Percentiles rank a stretch among this genome's conserved stretches.
Conservation (phyloP, 495 filamentous ascomycete genomes). For the Aspergillus steynii region DNA sequence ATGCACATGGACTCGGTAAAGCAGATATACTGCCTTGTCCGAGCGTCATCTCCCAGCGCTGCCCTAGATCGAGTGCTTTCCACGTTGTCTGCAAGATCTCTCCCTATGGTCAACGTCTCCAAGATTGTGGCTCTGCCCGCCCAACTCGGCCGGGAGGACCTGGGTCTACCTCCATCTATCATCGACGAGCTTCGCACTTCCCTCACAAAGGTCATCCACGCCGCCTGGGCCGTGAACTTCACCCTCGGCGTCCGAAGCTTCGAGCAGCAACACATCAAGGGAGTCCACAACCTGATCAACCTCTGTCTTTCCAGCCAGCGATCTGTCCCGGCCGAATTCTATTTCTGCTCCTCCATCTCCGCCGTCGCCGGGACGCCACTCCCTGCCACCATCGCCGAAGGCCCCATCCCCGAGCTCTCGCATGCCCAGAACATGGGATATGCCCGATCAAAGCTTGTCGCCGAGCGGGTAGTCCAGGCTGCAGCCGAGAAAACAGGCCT, state of each 20-base stretch:
- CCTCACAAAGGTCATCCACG: conserved; percentile 56
- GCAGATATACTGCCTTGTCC: conserved; percentile 59
- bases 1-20: conserved; percentile 28
- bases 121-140: conserved; percentile 17
- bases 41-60: conserved; percentile 38
- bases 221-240: conserved; percentile 77
- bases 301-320: conserved; percentile 48
- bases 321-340: conserved; percentile 38
- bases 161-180: conserved; percentile 31
- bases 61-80: conserved; percentile 42
- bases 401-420: conserved; percentile 43
- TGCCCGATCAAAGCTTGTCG: conserved; percentile 61
- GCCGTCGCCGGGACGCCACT: conserved; percentile 36
- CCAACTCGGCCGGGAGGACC: conserved; percentile 15
- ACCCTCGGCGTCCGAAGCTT: conserved; percentile 62
- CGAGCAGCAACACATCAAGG: conserved; percentile 56
- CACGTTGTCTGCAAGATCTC: conserved; percentile 40
- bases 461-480: conserved; percentile 52
- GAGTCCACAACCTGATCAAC: conserved; percentile 59
- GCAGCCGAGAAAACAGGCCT: conserved; percentile 41
- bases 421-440: conserved; percentile 59
- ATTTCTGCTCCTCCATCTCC: conserved; percentile 64
- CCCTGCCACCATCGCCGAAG: conserved; percentile 46
- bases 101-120: conserved; percentile 20
- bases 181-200: conserved; percentile 39